A percentile compares a stretch with the other conserved stretches of the same genome.
Evolutionary conservation across 176 grass and related monocot genomes (phyloP).

Genomic region (Bolboschoenus planiculmis): DNA sequence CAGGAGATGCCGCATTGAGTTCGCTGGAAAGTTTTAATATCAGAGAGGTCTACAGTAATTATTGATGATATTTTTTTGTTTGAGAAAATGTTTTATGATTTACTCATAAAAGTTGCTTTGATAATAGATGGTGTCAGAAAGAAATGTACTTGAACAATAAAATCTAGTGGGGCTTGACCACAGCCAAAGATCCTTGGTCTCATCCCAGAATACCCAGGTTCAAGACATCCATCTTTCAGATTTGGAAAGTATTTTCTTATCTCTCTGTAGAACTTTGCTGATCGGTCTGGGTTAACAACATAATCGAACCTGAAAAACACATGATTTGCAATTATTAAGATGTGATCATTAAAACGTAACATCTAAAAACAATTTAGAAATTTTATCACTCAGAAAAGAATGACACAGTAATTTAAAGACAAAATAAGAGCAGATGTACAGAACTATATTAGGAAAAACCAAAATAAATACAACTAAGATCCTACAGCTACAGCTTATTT

Average conservation of each 20-base stretch:
- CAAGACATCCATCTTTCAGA: constrained; percentile 69
- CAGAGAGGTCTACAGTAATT: neutral
- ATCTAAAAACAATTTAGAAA: neutral
- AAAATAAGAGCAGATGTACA: neutral
- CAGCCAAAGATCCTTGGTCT: constrained; percentile 74
- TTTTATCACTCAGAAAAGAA: neutral
- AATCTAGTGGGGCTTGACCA: constrained; percentile 48
- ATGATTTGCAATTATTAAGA: constrained; percentile 13
- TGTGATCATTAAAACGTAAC: neutral
- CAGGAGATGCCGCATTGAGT: neutral
- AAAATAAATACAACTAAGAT: neutral
- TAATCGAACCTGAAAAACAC: constrained; percentile 67
- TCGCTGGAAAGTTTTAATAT: neutral
- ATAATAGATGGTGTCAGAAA: neutral
- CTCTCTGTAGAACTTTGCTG: constrained; percentile 65
- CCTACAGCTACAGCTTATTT: neutral
- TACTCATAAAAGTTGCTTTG: too few relatives aligned
- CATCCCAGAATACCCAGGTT: constrained; percentile 90
- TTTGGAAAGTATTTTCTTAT: constrained; percentile 94
- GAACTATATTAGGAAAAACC: neutral
- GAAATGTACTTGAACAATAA: constrained; percentile 64
- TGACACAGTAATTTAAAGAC: neutral
- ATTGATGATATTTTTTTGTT: neutral
- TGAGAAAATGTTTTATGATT: neutral
- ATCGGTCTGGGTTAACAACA: constrained; percentile 44